A percentile compares a stretch with the other conserved stretches of the same genome.
phyloP scores from a whole-genome alignment of 2,329 filamentous ascomycete species.

The Ceratocystis papillata region DNA sequence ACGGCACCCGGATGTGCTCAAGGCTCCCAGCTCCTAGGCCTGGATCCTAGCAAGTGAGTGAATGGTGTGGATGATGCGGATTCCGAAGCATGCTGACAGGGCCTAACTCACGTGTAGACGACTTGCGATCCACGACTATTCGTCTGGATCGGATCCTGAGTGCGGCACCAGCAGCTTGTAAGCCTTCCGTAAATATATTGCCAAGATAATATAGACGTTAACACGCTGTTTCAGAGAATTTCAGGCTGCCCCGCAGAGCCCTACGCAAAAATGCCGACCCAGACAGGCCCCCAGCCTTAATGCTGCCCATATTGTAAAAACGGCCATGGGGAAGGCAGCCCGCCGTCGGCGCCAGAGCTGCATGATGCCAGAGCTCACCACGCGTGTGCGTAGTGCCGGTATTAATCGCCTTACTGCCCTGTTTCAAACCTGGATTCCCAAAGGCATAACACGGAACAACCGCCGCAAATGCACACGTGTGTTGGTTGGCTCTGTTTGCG shows the following conservation, averaged over 20 bases:
- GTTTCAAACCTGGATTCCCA: neutral
- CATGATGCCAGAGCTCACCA: neutral
- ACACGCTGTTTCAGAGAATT: neutral
- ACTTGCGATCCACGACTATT: neutral
- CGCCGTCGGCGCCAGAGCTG: neutral
- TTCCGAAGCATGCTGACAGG: neutral
- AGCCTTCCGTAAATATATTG: neutral
- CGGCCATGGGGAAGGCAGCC: neutral
- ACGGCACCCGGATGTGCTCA: neutral
- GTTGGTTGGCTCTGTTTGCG: neutral
- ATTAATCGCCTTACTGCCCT: neutral
- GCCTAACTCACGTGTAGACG: neutral
- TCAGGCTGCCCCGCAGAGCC: rapidly evolving
- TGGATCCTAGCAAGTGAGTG: neutral
- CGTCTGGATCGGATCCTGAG: neutral
- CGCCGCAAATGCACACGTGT: neutral
- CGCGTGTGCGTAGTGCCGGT: neutral
- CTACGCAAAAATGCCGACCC: neutral
- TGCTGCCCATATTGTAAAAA: neutral
- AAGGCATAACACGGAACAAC: neutral
- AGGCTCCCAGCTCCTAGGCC: neutral
- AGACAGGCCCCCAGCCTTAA: neutral
- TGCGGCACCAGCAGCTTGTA: neutral
- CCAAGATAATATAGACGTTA: too few species aligned
- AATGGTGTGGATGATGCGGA: neutral